Evolutionary conservation across 2,329 filamentous ascomycete genomes (phyloP), one percentile per base, ranked within the genome.

Genomic region (Lecanicillium sp.): DNA sequence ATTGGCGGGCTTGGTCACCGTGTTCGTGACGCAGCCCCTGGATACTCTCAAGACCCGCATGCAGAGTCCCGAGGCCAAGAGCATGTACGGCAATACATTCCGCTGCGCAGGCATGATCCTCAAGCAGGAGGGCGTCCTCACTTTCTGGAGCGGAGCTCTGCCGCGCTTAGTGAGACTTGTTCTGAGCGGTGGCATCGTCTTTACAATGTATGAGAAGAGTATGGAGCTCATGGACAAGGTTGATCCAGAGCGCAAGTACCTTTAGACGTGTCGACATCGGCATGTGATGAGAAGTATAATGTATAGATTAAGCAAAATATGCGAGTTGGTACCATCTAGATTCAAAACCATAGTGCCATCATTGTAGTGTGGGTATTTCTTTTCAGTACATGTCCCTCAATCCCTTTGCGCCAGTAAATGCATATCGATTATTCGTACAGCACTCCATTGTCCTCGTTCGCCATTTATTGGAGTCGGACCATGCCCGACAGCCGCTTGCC

Each of bases 11-110:
- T 65, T 94, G 5, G 88, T 97, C 45, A 98, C 92, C 2, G 92
- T 98, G 40, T 89, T 78, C 44, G 79, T 77, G 20, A 82, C 78
- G 38, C 77, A 82, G 57, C 78, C 77, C 15, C 68, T 98, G 31
- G 92, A 98, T 61, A 97, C 90, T 0, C 76, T 98, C 59, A 98
- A 98, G 76, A 98, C 92, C 48, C 66, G 87, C 45, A 98, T 98
- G 92, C 92, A 98, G 74, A 94, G 87, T 49, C 82, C 96, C 44
- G 87, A 96, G 60, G 87, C 90, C 25, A 77, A 75, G 45, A 69
- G 65, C 31, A 65, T 82, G 44, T 98, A 98, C 57, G 88, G 84
- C 57, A 96, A 94, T 64, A 92, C 83, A 51, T 74, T 94, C 48
- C 75, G 80, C 34, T 98, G 92, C 60, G 89, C 84, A 0, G 71